Conservation (phyloP, 345 rosid species). For the Melaleuca alternifolia region DNA sequence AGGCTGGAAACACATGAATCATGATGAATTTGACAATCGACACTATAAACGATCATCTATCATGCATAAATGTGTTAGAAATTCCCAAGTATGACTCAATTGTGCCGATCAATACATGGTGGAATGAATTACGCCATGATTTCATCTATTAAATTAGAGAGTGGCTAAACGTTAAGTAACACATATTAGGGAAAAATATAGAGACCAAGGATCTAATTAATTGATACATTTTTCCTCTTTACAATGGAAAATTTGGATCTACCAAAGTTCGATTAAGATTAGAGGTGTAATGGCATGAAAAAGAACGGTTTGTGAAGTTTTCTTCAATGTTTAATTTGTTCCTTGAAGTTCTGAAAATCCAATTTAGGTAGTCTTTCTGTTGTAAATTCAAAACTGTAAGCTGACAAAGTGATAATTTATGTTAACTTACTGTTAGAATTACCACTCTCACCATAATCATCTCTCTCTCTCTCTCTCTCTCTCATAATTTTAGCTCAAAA, state of each 20-base stretch:
- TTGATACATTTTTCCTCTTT: background rate
- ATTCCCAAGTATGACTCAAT: background rate
- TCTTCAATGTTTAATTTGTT: background rate
- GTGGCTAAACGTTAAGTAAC: background rate
- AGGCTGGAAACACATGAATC: slow-evolving; percentile 10
- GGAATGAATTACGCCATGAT: background rate
- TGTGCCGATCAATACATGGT: background rate
- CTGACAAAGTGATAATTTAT: background rate
- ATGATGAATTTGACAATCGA: background rate
- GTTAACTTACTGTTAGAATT: too few relatives aligned
- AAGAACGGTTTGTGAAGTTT: background rate
- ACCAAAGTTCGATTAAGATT: background rate
- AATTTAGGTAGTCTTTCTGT: background rate
- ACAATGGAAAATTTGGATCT: background rate
- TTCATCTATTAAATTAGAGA: background rate
- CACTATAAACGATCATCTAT: background rate
- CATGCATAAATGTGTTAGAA: background rate
- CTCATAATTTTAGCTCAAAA: too few relatives aligned
- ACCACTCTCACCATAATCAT: too few relatives aligned
- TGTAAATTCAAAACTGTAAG: background rate
- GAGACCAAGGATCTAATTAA: background rate
- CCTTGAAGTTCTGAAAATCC: background rate
- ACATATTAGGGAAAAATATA: background rate
- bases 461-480: too few relatives aligned
- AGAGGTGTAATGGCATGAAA: background rate